Conservation (phyloP, 2,329 filamentous ascomycete genomes). For the Xylariaceae sp. region DNA sequence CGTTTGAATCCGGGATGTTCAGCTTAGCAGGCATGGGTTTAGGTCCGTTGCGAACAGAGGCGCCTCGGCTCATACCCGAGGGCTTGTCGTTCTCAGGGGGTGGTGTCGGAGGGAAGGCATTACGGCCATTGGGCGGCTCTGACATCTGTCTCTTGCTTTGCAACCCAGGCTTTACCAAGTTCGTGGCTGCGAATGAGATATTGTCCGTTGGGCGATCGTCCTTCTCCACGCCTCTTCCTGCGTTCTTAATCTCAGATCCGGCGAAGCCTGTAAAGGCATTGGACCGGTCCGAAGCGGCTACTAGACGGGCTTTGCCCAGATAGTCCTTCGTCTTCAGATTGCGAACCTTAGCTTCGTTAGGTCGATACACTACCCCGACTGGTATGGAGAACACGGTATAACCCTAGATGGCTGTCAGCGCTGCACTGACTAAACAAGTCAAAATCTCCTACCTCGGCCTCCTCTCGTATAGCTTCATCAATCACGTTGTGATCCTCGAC, state of each 20-base stretch:
- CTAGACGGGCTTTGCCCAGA: conserved; percentile 90
- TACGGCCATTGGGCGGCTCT: conserved; percentile 78
- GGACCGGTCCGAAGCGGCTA: conserved; percentile 82
- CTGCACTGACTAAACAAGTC: not conserved
- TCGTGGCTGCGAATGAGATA: conserved; percentile 90
- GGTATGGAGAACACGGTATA: conserved; percentile 99
- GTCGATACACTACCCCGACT: conserved; percentile 91
- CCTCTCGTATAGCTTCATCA: conserved; percentile 92
- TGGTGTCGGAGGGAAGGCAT: conserved; percentile 96
- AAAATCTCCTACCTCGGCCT: conserved; percentile 74
- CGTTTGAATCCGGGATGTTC: conserved; percentile 62
- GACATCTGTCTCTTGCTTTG: conserved; percentile 83
- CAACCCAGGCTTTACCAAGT: conserved; percentile 87
- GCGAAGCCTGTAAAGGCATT: conserved; percentile 85
- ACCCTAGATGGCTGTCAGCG: conserved; percentile 64
- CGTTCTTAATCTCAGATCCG: conserved; percentile 79
- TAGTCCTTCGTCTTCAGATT: conserved; percentile 99
- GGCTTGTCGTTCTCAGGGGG: conserved; percentile 85
- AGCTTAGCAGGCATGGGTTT: conserved; percentile 68
- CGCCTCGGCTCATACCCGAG: conserved; percentile 56
- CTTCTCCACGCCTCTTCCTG: conserved; percentile 61
- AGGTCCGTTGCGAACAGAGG: conserved; percentile 67
- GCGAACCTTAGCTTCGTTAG: conserved; percentile 97
- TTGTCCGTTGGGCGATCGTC: conserved; percentile 85
- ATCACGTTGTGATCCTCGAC: conserved; percentile 97